A percentile compares a stretch with the other conserved stretches of the same genome.
Conservation (phyloP, 768 basidiomycete species). For the Melanogaster broomeanus region DNA sequence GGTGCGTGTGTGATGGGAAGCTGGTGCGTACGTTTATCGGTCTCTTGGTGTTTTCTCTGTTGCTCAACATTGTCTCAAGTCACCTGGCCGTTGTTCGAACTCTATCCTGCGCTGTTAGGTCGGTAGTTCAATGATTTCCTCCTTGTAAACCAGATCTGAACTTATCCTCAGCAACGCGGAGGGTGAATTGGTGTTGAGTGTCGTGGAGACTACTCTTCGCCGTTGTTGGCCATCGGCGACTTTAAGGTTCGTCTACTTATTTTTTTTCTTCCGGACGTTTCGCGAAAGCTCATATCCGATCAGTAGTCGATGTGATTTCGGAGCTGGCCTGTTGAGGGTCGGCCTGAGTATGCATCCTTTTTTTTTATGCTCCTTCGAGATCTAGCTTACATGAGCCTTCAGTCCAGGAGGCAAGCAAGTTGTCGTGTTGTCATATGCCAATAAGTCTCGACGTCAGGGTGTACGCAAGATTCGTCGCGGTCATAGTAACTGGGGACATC, state of each 20-base stretch:
- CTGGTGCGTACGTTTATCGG: constrained; percentile 4
- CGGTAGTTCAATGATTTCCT: not conserved
- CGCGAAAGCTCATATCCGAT: constrained; percentile 8
- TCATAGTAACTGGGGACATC: constrained; percentile 1
- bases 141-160: not conserved
- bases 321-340: constrained; percentile 22
- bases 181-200: constrained; percentile 13
- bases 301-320: constrained; percentile 19
- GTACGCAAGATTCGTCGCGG: not conserved
- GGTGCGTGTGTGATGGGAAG: constrained; percentile 13
- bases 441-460: not conserved
- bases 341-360: constrained; percentile 13
- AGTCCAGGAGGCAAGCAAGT: constrained; percentile 13
- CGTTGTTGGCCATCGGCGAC: constrained; percentile 10
- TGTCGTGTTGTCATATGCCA: constrained; percentile 6
- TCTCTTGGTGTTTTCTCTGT: not conserved
- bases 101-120: constrained; percentile 9
- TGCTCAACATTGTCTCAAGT: constrained; percentile 3
- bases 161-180: constrained; percentile 2
- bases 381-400: not conserved
- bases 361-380: not conserved
- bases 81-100: constrained; percentile 19
- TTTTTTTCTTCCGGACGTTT: not conserved
- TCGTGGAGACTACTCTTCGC: constrained; percentile 9
- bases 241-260: not conserved